These are phyloP conservation scores for Ogataea pilisensis DNA, from an alignment of 805 yeast genomes.

Conservation along the genomic window DNA sequence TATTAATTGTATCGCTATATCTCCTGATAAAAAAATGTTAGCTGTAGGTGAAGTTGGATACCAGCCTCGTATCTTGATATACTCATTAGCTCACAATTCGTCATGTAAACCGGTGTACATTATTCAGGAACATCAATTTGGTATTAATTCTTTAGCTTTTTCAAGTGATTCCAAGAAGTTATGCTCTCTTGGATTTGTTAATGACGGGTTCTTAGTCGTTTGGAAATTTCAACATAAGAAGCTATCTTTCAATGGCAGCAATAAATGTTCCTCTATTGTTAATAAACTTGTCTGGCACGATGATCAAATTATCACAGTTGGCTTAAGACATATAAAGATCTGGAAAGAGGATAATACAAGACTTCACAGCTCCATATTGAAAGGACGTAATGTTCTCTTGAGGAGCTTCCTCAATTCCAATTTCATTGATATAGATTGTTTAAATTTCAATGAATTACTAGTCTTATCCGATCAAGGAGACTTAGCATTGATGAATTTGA, in stretches of 20 bases:
- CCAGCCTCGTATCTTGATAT: constrained; percentile 59
- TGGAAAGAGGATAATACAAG: constrained; percentile 42
- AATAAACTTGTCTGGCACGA: constrained; percentile 54
- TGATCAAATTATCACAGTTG: constrained; percentile 47
- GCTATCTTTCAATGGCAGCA: constrained; percentile 42
- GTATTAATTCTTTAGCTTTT: constrained; percentile 51
- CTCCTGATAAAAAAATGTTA: constrained; percentile 48
- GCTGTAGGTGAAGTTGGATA: constrained; percentile 74
- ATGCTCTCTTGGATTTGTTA: constrained; percentile 61
- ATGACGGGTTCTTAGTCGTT: constrained; percentile 63
- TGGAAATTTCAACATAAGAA: constrained; percentile 42
- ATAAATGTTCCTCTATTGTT: constrained; percentile 59
- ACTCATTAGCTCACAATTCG: constrained; percentile 50
- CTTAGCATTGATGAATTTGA: constrained; percentile 29
- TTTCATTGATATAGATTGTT: constrained; percentile 39
- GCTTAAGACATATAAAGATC: constrained; percentile 55
- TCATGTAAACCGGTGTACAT: constrained; percentile 46
- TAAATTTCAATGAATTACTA: constrained; percentile 35
- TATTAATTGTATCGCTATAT: constrained; percentile 53
- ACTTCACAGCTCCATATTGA: constrained; percentile 27
- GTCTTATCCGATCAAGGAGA: constrained; percentile 33
- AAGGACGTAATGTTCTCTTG: constrained; percentile 58
- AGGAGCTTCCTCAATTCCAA: constrained; percentile 46
- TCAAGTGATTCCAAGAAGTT: constrained; percentile 53
- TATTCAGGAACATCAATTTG: constrained; percentile 62